Evolutionary conservation across 1,284 basidiomycete genomes (phyloP), one percentile per base, ranked within the genome.

Genomic region (Austropuccinia psidii): DNA sequence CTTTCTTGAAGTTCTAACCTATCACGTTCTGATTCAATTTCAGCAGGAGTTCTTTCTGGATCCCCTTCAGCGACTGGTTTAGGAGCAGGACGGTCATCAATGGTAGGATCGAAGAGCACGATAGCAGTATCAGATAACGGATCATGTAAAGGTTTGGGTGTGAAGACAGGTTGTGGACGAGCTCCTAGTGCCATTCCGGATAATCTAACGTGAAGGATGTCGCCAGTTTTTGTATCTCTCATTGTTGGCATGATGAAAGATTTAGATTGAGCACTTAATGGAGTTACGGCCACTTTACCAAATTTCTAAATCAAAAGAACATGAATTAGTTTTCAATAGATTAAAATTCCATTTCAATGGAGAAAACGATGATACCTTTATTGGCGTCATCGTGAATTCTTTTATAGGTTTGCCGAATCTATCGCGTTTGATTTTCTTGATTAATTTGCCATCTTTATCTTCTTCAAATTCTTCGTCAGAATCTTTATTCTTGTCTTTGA

Each of bases 61-160:
- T 50, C 60, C 17, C 52, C 64, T 75, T 75, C 17, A 21, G 19
- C 24, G 27, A 52, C 19, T 73, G 49, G 21, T 68, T 72, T 41
- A 52, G 76, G 31, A 24, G 52, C 89, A 0, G 90, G 91, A 77
- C 88, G 83, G 79, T 90, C 89, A 79, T 99, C 94, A 57, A 96
- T 88, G 0, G 95, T 98, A 0, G 95, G 95, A 79, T 99, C 95
- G 80, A 93, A 99, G 4, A 98, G 83, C 0, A 99, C 96, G 76
- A 99, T 95, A 0, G 96, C 93, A 80, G 96, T 93, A 79, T 98
- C 94, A 69, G 90, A 88, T 90, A 99, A 95, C 0, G 94, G 96
- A 80, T 99, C 93, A 79, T 95, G 90, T 17, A 98, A 83, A 1
- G 95, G 95, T 13, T 95, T 85, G 6, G 95, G 96, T 55, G 91